Conservation (phyloP, 768 basidiomycete species). For the Podaxis pistillaris region DNA sequence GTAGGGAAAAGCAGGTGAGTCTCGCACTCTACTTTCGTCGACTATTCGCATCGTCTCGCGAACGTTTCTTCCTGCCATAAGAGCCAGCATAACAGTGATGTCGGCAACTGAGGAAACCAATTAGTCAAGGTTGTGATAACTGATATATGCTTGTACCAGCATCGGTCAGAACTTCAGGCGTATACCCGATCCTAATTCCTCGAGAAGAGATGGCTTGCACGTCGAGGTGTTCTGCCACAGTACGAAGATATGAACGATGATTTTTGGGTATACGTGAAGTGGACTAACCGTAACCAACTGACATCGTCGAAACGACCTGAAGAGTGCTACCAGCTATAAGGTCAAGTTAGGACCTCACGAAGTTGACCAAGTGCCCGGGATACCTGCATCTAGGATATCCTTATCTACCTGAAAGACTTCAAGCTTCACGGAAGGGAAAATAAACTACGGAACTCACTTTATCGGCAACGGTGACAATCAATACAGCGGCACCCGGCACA, state of each 20-base stretch:
- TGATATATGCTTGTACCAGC: constrained; percentile 52
- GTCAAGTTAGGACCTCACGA: neutral
- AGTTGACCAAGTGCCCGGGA: neutral
- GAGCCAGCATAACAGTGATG: constrained; percentile 80
- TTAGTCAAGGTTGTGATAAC: neutral
- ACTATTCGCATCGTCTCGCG: constrained; percentile 64
- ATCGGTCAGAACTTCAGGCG: constrained; percentile 91
- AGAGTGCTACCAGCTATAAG: constrained; percentile 69
- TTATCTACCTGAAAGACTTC: constrained; percentile 54
- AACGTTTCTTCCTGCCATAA: constrained; percentile 90
- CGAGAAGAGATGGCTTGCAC: constrained; percentile 56
- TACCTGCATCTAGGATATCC: constrained; percentile 66
- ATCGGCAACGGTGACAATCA: constrained; percentile 67
- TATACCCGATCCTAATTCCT: constrained; percentile 79
- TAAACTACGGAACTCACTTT: constrained; percentile 41
- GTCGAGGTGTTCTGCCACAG: constrained; percentile 73
- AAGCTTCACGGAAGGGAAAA: neutral
- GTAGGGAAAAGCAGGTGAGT: neutral
- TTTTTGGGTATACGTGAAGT: neutral
- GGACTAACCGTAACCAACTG: constrained; percentile 76
- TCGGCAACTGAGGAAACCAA: constrained; percentile 69
- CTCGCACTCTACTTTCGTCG: constrained; percentile 61
- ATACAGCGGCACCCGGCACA: constrained; percentile 59
- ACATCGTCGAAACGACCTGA: constrained; percentile 89
- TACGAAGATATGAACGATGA: neutral